Evolutionary conservation across 306 rosid species (phyloP), one percentile per base, ranked within the genome.

Genomic region (Urtica urens): DNA sequence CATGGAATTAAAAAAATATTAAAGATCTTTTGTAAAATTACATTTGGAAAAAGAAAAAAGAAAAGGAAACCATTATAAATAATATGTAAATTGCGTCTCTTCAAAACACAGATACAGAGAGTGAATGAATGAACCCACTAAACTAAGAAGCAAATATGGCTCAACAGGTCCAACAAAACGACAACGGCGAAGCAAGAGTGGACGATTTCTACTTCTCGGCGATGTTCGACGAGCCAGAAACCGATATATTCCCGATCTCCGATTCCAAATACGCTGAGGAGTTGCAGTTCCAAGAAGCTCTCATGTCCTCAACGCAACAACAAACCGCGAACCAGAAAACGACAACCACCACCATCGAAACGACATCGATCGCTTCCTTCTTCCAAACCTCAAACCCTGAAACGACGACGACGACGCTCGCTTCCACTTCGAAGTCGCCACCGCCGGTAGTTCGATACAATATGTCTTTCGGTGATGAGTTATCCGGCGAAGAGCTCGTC

Each of bases 241-340:
- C n/a, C 5, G 46, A 51, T 2, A n/a, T n/a, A 5, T 2, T 19
- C 16, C 52, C 52, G 3, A 16, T 72, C 1, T 57, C 59, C 7
- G 79, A 79, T 37, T 58, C 49, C 13, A 57, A 41, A 7, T 72
- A 42, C 28, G 82, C 82, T 3, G 20, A 69, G 53, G 66, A 62
- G 14, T 49, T 79, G 23, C 87, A 79, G 65, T 35, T 79, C 0
- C 79, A 74, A 34, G 81, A 81, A 38, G 59, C 61, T 18, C 54
- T 81, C 4, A 23, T 71, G 12, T 66, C 75, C 0, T 4, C 57
- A 3, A 7, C 51, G 18, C n/a, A n/a, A n/a, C n/a, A n/a, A n/a
- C 7, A 38, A 46, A 13, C 13, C 15, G 38, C 23, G 38, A 15
- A 50, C 44, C 34, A 58, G 10, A 59, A 34, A 58, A 21, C 14